Evolutionary conservation across 495 filamentous ascomycete species (phyloP).

Genomic region (Filosporella fistucella): DNA sequence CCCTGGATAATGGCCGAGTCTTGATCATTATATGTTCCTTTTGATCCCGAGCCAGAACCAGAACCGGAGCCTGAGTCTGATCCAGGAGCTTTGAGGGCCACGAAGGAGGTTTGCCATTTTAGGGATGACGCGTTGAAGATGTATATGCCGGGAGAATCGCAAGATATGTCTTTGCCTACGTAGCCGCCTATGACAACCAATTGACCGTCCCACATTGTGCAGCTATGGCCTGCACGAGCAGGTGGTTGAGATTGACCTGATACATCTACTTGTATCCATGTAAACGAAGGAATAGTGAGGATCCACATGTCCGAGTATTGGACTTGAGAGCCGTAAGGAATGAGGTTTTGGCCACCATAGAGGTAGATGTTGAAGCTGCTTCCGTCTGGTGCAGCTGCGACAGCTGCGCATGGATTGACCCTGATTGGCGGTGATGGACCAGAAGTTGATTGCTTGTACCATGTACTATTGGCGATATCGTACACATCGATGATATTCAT

Average conservation of each 20-base stretch:
- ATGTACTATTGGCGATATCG: constrained; percentile 69
- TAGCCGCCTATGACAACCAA: constrained; percentile 72
- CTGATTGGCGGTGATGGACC: constrained; percentile 58
- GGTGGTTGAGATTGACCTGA: constrained; percentile 47
- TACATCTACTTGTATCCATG: constrained; percentile 63
- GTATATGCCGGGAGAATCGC: constrained; percentile 66
- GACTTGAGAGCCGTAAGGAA: constrained; percentile 50
- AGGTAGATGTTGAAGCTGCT: constrained; percentile 71
- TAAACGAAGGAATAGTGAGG: constrained; percentile 68
- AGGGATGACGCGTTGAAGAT: constrained; percentile 60
- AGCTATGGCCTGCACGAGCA: constrained; percentile 65
- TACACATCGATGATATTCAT: constrained; percentile 73
- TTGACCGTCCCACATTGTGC: constrained; percentile 63
- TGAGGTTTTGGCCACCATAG: constrained; percentile 69
- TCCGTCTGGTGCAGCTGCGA: constrained; percentile 66
- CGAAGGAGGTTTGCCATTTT: constrained; percentile 57
- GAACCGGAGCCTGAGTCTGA: too few relatives aligned
- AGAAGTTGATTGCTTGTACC: constrained; percentile 70
- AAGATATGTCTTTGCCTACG: constrained; percentile 52
- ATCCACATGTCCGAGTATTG: constrained; percentile 78
- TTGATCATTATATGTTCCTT: constrained; percentile 27
- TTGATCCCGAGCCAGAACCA: not conserved
- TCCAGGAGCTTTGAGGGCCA: too few relatives aligned
- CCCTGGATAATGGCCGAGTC: constrained; percentile 45
- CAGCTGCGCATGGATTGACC: constrained; percentile 70